These are phyloP conservation scores for Botryotinia convoluta DNA, from an alignment of 2,329 filamentous ascomycete genomes.

Conservation along the genomic window DNA sequence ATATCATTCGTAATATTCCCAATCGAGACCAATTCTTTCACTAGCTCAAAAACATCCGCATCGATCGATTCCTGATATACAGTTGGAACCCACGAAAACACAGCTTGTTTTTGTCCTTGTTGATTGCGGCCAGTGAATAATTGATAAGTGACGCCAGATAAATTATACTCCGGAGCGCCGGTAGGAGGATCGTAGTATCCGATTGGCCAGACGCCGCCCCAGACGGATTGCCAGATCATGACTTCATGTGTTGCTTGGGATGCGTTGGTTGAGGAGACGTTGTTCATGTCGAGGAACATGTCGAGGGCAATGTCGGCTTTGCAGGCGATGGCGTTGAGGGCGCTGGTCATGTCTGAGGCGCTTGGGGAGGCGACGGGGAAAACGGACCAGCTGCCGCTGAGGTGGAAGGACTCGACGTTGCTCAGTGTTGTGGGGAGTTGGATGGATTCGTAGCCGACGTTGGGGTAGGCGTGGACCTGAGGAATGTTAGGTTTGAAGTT, in stretches of 20 bases:
- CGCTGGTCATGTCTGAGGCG: neutral
- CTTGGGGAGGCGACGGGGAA: neutral
- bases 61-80: constrained; percentile 12
- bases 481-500: neutral
- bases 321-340: constrained; percentile 4
- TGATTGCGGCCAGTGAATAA: constrained; percentile 7
- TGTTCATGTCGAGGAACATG: constrained; percentile 12
- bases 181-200: neutral
- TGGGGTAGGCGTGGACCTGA: constrained; percentile 18
- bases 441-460: constrained; percentile 12
- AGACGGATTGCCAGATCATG: constrained; percentile 19
- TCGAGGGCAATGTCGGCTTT: constrained; percentile 19
- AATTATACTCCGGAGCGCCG: constrained; percentile 1
- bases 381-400: constrained; percentile 20
- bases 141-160: constrained; percentile 4
- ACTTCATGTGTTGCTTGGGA: constrained; percentile 12
- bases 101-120: constrained; percentile 13
- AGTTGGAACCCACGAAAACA: constrained; percentile 7
- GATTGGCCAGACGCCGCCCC: constrained; percentile 19
- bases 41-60: constrained; percentile 5
- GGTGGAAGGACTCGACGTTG: constrained; percentile 20
- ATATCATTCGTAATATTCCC: constrained; percentile 9
- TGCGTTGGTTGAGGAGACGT: neutral
- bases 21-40: neutral
- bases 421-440: constrained; percentile 13